Percentiles rank a stretch among this genome's conserved stretches.
These are phyloP conservation scores for Daedaleopsis sinensis DNA, from an alignment of 768 basidiomycete species.

Conservation along the genomic window DNA sequence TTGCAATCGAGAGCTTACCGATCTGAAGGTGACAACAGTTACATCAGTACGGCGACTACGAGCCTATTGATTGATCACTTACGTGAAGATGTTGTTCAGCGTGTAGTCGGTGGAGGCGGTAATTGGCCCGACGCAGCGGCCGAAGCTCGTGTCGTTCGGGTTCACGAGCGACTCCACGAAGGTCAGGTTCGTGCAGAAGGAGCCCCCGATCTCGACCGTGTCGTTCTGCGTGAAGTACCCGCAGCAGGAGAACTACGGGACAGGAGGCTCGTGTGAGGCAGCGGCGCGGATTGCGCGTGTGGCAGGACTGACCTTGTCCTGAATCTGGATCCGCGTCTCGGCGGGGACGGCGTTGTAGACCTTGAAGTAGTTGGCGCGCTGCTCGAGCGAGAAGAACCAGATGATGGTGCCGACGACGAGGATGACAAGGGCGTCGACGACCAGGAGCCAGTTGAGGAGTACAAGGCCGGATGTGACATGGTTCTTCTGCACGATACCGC, in stretches of 20 bases:
- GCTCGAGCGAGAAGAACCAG: conserved; percentile 81
- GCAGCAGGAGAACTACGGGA: conserved; percentile 72
- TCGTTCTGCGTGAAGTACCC: conserved; percentile 71
- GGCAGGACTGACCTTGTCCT: conserved; percentile 65
- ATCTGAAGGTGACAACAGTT: neutral
- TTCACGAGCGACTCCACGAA: conserved; percentile 42
- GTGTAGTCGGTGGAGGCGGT: conserved; percentile 70
- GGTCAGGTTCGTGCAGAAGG: conserved; percentile 52
- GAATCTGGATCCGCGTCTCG: conserved; percentile 57
- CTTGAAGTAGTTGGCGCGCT: conserved; percentile 65
- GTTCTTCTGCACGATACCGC: conserved; percentile 70
- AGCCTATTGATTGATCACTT: conserved; percentile 34
- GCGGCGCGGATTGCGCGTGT: neutral
- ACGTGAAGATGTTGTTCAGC: conserved; percentile 86
- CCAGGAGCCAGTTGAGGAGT: conserved; percentile 74
- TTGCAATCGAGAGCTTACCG: too few species aligned
- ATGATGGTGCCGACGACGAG: conserved; percentile 69
- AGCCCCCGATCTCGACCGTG: conserved; percentile 54
- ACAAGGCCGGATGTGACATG: conserved; percentile 72
- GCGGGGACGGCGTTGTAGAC: conserved; percentile 54
- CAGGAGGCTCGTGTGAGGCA: neutral
- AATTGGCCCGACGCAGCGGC: conserved; percentile 73
- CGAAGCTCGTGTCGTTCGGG: conserved; percentile 37
- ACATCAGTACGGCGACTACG: neutral
- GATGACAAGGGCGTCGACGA: conserved; percentile 63